Conservation (phyloP, 495 filamentous ascomycete genomes). For the Penicillium pulvis region DNA sequence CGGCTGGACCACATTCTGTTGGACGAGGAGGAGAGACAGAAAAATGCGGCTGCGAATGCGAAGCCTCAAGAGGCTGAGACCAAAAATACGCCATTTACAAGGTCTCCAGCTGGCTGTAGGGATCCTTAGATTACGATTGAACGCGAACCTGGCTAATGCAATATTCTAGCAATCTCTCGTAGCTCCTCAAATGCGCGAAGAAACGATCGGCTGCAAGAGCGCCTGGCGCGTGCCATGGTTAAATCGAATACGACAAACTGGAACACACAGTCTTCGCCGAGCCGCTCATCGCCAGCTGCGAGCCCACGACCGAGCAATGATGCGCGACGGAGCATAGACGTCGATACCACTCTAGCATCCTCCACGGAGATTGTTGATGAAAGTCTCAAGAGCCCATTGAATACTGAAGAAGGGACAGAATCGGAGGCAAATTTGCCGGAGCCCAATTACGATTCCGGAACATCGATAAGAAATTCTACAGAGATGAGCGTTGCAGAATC, state of each 20-base stretch:
- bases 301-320: constrained; percentile 41
- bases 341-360: constrained; percentile 32
- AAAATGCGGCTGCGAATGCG: constrained; percentile 21
- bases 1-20: constrained; percentile 89
- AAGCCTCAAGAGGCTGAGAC: constrained; percentile 27
- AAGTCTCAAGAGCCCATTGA: constrained; percentile 11
- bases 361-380: constrained; percentile 21
- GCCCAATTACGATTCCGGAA: constrained; percentile 36
- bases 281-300: constrained; percentile 33
- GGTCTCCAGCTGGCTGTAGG: constrained; percentile 30
- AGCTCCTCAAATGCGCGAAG: constrained; percentile 53
- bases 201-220: constrained; percentile 83
- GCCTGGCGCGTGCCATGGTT: constrained; percentile 69
- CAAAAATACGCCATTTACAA: constrained; percentile 14
- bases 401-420: constrained; percentile 15
- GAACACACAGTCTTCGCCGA: constrained; percentile 37
- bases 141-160: constrained; percentile 21
- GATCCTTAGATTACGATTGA: not conserved
- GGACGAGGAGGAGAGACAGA: constrained; percentile 61
- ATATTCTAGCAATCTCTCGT: constrained; percentile 49
- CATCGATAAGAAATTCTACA: constrained; percentile 35
- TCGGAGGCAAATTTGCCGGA: constrained; percentile 16
- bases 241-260: constrained; percentile 38
- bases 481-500: constrained; percentile 27
- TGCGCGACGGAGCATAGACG: constrained; percentile 43